These are phyloP conservation scores for Fusarium sp. DNA, from an alignment of 2,329 filamentous ascomycete genomes.

Conservation along the genomic window DNA sequence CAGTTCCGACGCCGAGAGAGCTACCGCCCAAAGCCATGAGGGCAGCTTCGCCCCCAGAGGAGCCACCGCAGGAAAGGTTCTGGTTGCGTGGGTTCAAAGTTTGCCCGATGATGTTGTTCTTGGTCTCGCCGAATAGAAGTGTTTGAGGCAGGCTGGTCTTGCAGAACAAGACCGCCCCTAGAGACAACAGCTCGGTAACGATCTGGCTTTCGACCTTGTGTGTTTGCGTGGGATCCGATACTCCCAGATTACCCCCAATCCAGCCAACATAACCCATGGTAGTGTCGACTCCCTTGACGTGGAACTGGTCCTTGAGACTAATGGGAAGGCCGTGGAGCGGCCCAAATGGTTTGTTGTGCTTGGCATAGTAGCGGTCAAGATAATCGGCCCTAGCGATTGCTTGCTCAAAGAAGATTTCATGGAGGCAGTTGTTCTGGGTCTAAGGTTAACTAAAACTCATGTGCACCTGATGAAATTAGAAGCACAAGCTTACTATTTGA, in stretches of 20 bases:
- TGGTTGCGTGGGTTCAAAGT: conserved; percentile 51
- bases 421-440: conserved; percentile 29
- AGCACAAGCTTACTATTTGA: conserved; percentile 57
- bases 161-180: conserved; percentile 43
- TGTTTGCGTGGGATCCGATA: background rate
- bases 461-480: conserved; percentile 53
- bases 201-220: conserved; percentile 36
- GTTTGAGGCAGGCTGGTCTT: conserved; percentile 45
- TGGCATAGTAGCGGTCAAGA: conserved; percentile 20
- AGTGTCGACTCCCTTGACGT: conserved; percentile 64
- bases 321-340: conserved; percentile 41
- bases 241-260: conserved; percentile 32
- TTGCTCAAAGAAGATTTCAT: conserved; percentile 36
- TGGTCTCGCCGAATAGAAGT: conserved; percentile 44
- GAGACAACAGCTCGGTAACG: conserved; percentile 27
- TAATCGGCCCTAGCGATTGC: conserved; percentile 26
- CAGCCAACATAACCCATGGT: conserved; percentile 53
- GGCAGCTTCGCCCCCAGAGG: conserved; percentile 52
- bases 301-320: conserved; percentile 67
- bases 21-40: conserved; percentile 50
- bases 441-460: conserved; percentile 39
- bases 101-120: conserved; percentile 50
- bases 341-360: conserved; percentile 19
- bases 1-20: conserved; percentile 51
- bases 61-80: conserved; percentile 50